These are phyloP conservation scores for Trametes gibbosa DNA, from an alignment of 768 basidiomycete species.

Conservation along the genomic window DNA sequence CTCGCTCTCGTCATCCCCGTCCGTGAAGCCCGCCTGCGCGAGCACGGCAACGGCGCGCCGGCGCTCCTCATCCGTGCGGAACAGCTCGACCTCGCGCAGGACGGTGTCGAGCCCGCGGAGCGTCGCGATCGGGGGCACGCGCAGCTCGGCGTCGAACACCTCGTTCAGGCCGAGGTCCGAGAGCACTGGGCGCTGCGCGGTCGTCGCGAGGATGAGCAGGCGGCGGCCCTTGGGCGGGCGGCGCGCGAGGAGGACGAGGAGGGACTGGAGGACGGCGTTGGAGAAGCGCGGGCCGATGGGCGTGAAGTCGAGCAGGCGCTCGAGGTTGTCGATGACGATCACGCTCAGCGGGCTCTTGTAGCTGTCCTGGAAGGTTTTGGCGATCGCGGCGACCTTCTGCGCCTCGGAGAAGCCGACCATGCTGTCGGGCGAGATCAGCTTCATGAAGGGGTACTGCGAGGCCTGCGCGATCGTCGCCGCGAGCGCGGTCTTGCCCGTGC, in stretches of 20 bases:
- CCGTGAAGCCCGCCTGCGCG: constrained; percentile 68
- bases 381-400: constrained; percentile 89
- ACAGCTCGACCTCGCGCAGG: constrained; percentile 76
- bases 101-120: constrained; percentile 73
- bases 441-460: constrained; percentile 97
- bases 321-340: constrained; percentile 92
- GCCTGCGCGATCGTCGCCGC: constrained; percentile 91
- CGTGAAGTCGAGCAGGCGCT: constrained; percentile 93
- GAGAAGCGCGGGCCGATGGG: constrained; percentile 97
- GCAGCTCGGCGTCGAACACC: constrained; percentile 83
- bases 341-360: constrained; percentile 98
- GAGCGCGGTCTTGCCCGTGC: constrained; percentile 92
- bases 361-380: constrained; percentile 90
- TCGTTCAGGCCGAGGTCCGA: constrained; percentile 88
- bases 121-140: constrained; percentile 76
- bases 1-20: constrained; percentile 42
- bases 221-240: constrained; percentile 95
- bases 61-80: constrained; percentile 54
- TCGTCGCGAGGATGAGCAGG: constrained; percentile 87
- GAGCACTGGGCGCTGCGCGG: constrained; percentile 83
- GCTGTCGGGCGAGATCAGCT: constrained; percentile 90
- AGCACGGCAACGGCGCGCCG: constrained; percentile 62
- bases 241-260: constrained; percentile 84
- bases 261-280: constrained; percentile 85
- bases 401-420: constrained; percentile 97